These are phyloP conservation scores for Platanus orientalis DNA, from an alignment of 164 flowering plant species.

Conservation along the genomic window DNA sequence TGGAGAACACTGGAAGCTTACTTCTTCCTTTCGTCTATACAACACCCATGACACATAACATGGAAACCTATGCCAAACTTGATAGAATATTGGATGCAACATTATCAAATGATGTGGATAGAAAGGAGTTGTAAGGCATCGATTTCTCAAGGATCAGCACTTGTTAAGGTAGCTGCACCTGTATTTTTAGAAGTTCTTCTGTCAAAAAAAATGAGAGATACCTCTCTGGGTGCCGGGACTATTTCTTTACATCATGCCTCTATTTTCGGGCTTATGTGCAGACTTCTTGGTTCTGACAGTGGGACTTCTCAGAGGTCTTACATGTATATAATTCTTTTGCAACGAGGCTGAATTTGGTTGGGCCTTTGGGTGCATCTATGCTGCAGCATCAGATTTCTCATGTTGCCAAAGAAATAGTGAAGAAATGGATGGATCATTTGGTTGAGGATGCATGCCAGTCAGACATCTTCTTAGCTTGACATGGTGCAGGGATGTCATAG, in stretches of 20 bases:
- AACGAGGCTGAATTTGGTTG: constrained; percentile 85
- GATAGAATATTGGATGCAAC: constrained; percentile 66
- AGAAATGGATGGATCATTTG: constrained; percentile 64
- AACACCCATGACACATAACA: constrained; percentile 41
- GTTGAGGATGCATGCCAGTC: constrained; percentile 87
- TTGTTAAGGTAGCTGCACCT: constrained; percentile 71
- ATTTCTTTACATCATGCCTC: constrained; percentile 86
- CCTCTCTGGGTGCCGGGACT: constrained; percentile 29
- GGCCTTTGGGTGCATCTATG: constrained; percentile 80
- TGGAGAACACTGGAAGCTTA: constrained; percentile 84
- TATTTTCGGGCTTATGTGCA: constrained; percentile 77
- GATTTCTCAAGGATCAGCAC: constrained; percentile 81
- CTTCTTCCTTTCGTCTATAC: constrained; percentile 82
- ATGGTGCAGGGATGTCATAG: constrained; percentile 83
- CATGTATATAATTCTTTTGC: constrained; percentile 89
- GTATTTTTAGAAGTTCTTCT: constrained; percentile 61
- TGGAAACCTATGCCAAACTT: constrained; percentile 56
- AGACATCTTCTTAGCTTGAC: constrained; percentile 77
- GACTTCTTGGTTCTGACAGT: constrained; percentile 61
- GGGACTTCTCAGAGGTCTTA: constrained; percentile 68
- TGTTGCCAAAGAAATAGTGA: constrained; percentile 57
- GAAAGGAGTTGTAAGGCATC: constrained; percentile 95
- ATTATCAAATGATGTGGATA: constrained; percentile 68
- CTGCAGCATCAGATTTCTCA: constrained; percentile 77
- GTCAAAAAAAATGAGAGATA: constrained; percentile 66